Percentiles rank a stretch among this genome's conserved stretches.
These are phyloP conservation scores for Piper longum DNA, from an alignment of 164 flowering plant species.

Conservation along the genomic window DNA sequence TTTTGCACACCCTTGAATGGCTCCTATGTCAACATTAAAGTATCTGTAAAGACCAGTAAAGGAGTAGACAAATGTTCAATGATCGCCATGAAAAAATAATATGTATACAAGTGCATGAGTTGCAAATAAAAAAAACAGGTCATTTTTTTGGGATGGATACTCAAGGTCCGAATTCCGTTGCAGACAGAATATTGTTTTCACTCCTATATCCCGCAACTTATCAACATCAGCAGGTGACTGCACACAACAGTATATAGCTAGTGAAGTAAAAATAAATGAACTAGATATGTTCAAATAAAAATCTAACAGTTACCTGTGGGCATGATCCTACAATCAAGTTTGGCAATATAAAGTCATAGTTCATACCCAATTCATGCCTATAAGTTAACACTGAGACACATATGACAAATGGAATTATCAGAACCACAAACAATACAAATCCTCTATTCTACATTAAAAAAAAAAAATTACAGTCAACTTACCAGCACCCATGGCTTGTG, in stretches of 20 bases:
- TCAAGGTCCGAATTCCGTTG: constrained; percentile 51
- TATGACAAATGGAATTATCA: too few relatives aligned
- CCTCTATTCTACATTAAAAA: constrained; percentile 79
- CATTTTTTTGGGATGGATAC: constrained; percentile 43
- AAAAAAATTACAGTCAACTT: background rate
- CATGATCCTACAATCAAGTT: constrained; percentile 37
- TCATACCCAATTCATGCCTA: constrained; percentile 17
- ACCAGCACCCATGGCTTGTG: too few relatives aligned
- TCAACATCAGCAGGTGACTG: too few relatives aligned
- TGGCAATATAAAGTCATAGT: constrained; percentile 79
- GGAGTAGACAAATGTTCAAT: constrained; percentile 7
- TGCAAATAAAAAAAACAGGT: background rate
- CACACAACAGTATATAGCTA: constrained; percentile 45
- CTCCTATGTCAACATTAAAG: too few relatives aligned
- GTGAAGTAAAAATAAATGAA: constrained; percentile 31
- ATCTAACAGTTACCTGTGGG: too few relatives aligned
- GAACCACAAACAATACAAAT: constrained; percentile 59
- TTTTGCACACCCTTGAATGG: too few relatives aligned
- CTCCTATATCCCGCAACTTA: constrained; percentile 74
- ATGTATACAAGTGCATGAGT: background rate
- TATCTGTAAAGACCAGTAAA: constrained; percentile 31
- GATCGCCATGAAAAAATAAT: background rate
- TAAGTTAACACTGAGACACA: too few relatives aligned
- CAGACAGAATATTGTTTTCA: constrained; percentile 52
- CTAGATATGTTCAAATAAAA: too few relatives aligned